phyloP scores from a whole-genome alignment of 371 early-diverging fungal genomes.

The Mucor velutinosus region DNA sequence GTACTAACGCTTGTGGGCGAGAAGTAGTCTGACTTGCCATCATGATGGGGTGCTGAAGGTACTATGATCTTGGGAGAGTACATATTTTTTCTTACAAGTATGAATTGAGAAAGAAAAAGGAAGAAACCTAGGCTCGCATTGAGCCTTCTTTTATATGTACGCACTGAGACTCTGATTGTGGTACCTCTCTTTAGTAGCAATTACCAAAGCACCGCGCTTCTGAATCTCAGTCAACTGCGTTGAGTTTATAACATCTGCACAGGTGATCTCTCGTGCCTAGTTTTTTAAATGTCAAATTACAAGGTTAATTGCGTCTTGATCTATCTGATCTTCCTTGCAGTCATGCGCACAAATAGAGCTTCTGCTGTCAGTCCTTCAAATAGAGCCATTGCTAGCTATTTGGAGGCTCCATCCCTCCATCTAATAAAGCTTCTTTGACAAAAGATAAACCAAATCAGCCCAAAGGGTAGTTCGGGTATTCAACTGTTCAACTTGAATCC shows the following conservation, averaged over 20 bases:
- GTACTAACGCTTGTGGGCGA: not conserved
- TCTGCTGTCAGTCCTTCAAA: too few relatives aligned
- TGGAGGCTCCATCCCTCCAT: too few relatives aligned
- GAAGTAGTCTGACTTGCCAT: not conserved
- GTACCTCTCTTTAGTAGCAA: not conserved
- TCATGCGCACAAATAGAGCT: too few relatives aligned
- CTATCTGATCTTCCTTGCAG: not conserved
- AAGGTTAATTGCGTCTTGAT: not conserved
- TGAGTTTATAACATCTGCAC: not conserved
- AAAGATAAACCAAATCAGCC: not conserved
- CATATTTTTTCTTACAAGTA: not conserved
- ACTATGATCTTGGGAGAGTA: constrained; percentile 9
- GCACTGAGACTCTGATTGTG: not conserved
- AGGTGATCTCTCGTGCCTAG: constrained; percentile 4
- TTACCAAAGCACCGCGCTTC: not conserved
- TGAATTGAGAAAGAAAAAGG: not conserved
- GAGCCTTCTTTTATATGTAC: not conserved
- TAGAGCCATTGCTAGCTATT: not conserved
- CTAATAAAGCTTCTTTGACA: not conserved
- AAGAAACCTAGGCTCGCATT: not conserved
- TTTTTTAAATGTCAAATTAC: not conserved
- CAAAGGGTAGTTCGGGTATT: not conserved
- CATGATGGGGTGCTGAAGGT: not conserved
- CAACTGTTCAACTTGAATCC: not conserved
- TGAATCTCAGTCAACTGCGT: not conserved